Evolutionary conservation across 139 green algal species (phyloP), one percentile per base, ranked within the genome.

Genomic region (Eudorina sp.): DNA sequence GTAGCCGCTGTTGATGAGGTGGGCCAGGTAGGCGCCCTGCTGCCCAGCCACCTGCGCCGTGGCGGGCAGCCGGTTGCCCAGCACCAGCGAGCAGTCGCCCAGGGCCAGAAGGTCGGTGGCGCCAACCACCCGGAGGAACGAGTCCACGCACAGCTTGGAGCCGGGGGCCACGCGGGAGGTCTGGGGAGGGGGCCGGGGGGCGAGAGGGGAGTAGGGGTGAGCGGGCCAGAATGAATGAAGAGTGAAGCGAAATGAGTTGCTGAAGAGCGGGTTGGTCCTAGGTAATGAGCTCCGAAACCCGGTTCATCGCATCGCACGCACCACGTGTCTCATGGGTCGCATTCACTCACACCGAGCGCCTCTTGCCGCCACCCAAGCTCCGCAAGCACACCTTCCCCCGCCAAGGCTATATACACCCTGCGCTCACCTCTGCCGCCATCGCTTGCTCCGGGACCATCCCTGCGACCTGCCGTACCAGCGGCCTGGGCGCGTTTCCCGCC

Each of bases 71-170:
- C 75, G 78, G 36, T 77, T 73, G 5, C 70, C 70, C 84, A 94
- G 55, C 62, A 96, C 43, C 38, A 69, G 83, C 72, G 23, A 81
- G 91, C 90, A 94, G 87, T 96, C 94, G 13, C 94, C 94, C 40
- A 96, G 82, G 0, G 91, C 91, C 31, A 96, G 73, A 23, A 95
- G 77, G 83, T 95, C 94, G 1, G 51, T 23, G 0, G 88, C 90
- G n/a, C 94, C 94, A 45, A 96, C 89, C 36, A 97, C 93, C 0
- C 94, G 88, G 60, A 96, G 79, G 89, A 95, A 96, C 3, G 90
- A 89, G 84, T 96, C 94, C 19, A 96, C 94, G 0, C 87, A 91
- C 69, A 96, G 90, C 90, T 96, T 96, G 36, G 53, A 68, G 62
- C 45, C 13, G 46, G 82, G 82, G n/a, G n/a, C 5, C 0, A 40